Conservation (phyloP, 2,329 filamentous ascomycete species). For the Pseudocercospora eumusae region DNA sequence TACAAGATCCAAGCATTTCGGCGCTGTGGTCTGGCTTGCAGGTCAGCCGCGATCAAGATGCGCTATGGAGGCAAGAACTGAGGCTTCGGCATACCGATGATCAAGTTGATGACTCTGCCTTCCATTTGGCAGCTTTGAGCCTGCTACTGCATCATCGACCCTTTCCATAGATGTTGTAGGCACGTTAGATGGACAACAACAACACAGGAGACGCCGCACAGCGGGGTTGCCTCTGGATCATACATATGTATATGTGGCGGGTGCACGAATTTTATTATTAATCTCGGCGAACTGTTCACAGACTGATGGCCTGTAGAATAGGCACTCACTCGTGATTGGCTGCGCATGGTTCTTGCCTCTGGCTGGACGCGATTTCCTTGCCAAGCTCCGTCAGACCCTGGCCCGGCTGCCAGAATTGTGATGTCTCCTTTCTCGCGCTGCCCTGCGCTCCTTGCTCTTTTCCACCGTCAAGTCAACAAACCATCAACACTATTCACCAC, state of each 20-base stretch:
- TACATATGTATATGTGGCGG: neutral
- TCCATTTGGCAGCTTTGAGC: slow-evolving; percentile 13
- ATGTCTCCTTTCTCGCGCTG: slow-evolving; percentile 23
- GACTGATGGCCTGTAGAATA: no score
- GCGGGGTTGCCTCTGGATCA: slow-evolving; percentile 1
- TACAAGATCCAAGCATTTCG: slow-evolving; percentile 74
- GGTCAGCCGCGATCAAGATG: neutral
- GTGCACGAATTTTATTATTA: slow-evolving; percentile 1
- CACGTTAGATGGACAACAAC: neutral
- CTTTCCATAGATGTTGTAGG: slow-evolving; percentile 28
- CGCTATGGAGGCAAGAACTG: neutral
- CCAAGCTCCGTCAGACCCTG: slow-evolving; percentile 7
- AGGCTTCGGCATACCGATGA: slow-evolving; percentile 12
- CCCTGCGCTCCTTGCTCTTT: slow-evolving; percentile 30
- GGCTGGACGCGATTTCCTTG: slow-evolving; percentile 3
- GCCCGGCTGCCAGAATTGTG: neutral
- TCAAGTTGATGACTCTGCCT: slow-evolving; percentile 15
- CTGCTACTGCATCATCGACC: slow-evolving; percentile 20
- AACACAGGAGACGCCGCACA: neutral
- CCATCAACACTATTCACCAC: slow-evolving; percentile 25
- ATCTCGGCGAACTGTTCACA: slow-evolving; percentile 1
- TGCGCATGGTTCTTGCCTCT: slow-evolving; percentile 2
- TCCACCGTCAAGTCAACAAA: slow-evolving; percentile 30
- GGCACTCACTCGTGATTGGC: slow-evolving; percentile 4
- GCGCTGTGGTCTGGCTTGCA: slow-evolving; percentile 1